phyloP scores from a whole-genome alignment of 2,329 filamentous ascomycete genomes.

The Sclerotinia subarctica region DNA sequence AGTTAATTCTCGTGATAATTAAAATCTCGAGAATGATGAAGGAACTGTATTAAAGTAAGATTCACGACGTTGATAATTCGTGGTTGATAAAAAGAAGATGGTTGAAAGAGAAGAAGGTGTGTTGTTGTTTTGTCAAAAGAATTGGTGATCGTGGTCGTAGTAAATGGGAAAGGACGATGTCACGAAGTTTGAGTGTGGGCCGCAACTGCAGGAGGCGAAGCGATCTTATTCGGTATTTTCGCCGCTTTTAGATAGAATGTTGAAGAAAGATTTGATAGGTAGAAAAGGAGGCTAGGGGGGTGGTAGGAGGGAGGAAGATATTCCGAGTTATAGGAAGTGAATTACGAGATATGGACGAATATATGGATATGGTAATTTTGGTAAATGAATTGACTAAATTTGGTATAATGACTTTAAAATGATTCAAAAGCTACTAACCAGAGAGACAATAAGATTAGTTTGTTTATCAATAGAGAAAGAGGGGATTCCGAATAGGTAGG shows the following conservation, averaged over 20 bases:
- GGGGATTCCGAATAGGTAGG: no score
- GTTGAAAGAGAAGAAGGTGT: slow-evolving; percentile 17
- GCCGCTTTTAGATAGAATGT: slow-evolving; percentile 14
- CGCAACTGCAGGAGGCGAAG: slow-evolving; percentile 22
- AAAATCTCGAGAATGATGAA: slow-evolving; percentile 19
- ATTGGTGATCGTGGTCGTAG: slow-evolving; percentile 24
- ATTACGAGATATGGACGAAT: not conserved
- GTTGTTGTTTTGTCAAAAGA: slow-evolving; percentile 22
- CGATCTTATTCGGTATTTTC: slow-evolving; percentile 18
- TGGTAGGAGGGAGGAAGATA: not conserved
- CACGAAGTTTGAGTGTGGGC: slow-evolving; percentile 22
- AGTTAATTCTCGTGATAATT: slow-evolving; percentile 15
- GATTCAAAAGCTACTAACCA: no score
- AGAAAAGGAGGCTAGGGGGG: not conserved
- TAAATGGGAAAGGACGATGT: slow-evolving; percentile 21
- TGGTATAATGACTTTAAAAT: no score
- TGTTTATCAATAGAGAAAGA: not conserved
- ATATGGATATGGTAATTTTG: not conserved
- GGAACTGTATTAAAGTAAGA: slow-evolving; percentile 15
- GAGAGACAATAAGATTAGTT: no score
- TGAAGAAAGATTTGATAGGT: slow-evolving; percentile 16
- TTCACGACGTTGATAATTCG: slow-evolving; percentile 20
- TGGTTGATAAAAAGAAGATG: slow-evolving; percentile 21
- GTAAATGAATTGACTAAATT: not conserved
- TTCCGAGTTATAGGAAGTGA: not conserved